Conservation (phyloP, 345 rosid species). For the Populus euphratica region DNA sequence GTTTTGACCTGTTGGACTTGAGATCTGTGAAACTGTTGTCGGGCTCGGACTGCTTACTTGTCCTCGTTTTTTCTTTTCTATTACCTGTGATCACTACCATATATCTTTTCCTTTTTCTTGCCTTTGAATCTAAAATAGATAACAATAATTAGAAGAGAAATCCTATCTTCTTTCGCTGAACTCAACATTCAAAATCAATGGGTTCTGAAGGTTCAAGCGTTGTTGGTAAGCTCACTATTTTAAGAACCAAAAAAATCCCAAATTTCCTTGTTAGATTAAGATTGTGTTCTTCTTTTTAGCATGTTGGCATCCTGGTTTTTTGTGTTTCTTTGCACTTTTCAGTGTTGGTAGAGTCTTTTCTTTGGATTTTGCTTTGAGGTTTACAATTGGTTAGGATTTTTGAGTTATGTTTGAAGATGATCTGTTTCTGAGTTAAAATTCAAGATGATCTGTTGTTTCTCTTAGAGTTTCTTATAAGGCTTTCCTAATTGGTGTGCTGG, state of each 20-base stretch:
- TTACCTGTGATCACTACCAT: not conserved
- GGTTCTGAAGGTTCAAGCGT: constrained; percentile 50
- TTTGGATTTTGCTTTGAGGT: not conserved
- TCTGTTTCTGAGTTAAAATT: not conserved
- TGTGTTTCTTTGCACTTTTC: not conserved
- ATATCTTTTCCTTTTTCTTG: not conserved
- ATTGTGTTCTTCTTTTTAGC: not conserved
- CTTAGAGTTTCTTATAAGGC: not conserved
- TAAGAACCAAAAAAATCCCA: not conserved
- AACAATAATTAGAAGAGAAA: not conserved
- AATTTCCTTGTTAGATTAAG: constrained; percentile 1
- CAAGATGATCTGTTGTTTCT: not conserved
- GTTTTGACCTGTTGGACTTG: not conserved
- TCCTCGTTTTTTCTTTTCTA: not conserved
- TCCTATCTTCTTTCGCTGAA: not conserved
- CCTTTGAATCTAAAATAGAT: not conserved
- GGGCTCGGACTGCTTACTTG: not conserved
- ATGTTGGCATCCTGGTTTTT: not conserved
- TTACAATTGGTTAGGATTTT: not conserved
- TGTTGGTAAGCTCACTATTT: constrained; percentile 34
- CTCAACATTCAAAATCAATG: constrained; percentile 27
- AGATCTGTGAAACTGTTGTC: not conserved
- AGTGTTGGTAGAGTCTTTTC: not conserved
- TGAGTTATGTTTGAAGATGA: not conserved
- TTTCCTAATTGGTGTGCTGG: not conserved